Evolutionary conservation across 1,284 basidiomycete genomes (phyloP).

Genomic region (Melampsora larici-populina): DNA sequence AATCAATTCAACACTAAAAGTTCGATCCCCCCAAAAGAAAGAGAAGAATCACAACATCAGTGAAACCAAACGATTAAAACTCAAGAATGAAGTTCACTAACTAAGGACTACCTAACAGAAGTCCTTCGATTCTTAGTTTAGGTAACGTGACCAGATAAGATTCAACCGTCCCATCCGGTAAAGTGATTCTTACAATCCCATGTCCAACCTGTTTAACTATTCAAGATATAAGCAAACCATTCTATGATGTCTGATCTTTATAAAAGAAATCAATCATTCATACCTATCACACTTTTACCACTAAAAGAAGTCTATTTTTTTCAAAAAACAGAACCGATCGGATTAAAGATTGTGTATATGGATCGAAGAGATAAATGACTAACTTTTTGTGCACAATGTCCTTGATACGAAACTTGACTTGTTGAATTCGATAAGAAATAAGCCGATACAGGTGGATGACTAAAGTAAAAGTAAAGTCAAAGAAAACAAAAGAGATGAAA

Average conservation of each 20-base stretch:
- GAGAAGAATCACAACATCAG: constrained; percentile 56
- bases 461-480: too few relatives aligned
- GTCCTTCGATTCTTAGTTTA: constrained; percentile 53
- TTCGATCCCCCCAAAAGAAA: constrained; percentile 43
- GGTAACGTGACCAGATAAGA: constrained; percentile 87
- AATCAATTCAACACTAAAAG: constrained; percentile 72
- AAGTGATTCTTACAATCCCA: constrained; percentile 71
- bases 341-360: too few relatives aligned
- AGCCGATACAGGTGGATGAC: constrained; percentile 61
- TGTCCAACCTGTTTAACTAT: constrained; percentile 92
- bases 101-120: constrained; percentile 57
- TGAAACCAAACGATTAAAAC: constrained; percentile 51
- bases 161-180: constrained; percentile 63
- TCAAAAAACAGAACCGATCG: too few relatives aligned
- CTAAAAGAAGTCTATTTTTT: constrained; percentile 31
- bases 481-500: too few relatives aligned
- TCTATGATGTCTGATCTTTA: not conserved
- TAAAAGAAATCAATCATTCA: not conserved
- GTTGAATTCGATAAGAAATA: constrained; percentile 73
- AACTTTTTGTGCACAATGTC: constrained; percentile 95
- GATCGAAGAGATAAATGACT: constrained; percentile 57
- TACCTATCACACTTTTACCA: constrained; percentile 38
- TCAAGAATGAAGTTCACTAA: constrained; percentile 62
- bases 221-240: not conserved
- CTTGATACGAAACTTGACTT: constrained; percentile 75